phyloP scores from a whole-genome alignment of 352 stramenopile species.

The Phytophthora fragariaefolia region DNA sequence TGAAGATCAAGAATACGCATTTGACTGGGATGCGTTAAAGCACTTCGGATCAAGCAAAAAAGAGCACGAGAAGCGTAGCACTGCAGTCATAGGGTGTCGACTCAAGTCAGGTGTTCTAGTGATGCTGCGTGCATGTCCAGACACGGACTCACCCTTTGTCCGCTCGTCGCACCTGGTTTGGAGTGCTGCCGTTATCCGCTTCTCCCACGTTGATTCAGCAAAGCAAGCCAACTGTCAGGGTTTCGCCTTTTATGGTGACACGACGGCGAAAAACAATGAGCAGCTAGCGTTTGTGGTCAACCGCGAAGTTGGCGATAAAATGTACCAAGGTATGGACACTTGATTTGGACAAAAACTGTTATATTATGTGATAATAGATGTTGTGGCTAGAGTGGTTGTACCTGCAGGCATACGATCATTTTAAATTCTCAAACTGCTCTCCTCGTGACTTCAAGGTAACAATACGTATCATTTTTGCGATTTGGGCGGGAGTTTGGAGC shows the following conservation, averaged over 20 bases:
- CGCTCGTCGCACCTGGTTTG: slow-evolving; percentile 16
- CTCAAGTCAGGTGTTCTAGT: slow-evolving; percentile 35
- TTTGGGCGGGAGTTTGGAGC: not conserved
- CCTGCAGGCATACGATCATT: slow-evolving; percentile 46
- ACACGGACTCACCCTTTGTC: not conserved
- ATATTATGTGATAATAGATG: too few relatives aligned
- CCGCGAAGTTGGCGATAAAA: slow-evolving; percentile 13
- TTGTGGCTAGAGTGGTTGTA: slow-evolving; percentile 50
- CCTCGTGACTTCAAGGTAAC: slow-evolving; percentile 29
- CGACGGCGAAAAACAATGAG: slow-evolving; percentile 34
- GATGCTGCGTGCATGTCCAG: slow-evolving; percentile 33
- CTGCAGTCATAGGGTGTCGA: slow-evolving; percentile 44
- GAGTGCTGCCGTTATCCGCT: slow-evolving; percentile 30
- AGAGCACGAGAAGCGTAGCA: slow-evolving; percentile 5
- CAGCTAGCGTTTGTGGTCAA: slow-evolving; percentile 41
- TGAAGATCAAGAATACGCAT: slow-evolving; percentile 46
- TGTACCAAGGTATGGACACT: slow-evolving; percentile 33
- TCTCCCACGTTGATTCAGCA: slow-evolving; percentile 13
- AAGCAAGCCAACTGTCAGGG: slow-evolving; percentile 9
- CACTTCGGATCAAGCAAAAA: slow-evolving; percentile 27
- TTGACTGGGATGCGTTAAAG: slow-evolving; percentile 63
- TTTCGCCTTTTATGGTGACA: slow-evolving; percentile 54
- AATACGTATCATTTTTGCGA: not conserved
- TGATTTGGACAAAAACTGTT: slow-evolving; percentile 8
- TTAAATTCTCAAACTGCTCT: slow-evolving; percentile 31